Base-by-base conservation (phyloP, 2,329 filamentous ascomycete species). In the Aspergillus neoniger region DNA sequence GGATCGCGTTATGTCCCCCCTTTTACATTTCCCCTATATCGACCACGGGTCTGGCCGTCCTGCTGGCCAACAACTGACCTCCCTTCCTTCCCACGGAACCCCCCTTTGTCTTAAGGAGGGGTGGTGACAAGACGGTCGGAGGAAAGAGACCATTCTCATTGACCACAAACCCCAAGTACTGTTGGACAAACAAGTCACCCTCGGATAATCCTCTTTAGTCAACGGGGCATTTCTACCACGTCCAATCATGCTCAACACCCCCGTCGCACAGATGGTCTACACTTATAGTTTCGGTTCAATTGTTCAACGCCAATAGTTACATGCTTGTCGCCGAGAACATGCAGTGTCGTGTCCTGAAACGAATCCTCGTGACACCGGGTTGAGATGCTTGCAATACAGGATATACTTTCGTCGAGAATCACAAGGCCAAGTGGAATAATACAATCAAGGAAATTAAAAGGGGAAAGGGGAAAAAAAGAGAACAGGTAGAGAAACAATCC, bases 311-410 rank as follows among this genome's bases (percentile, higher is more conserved):
- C 63, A 66, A 62, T 66, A 66, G 62, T 63, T 65, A 65, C 60
- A 66, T 66, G 64, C 63, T 59, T 59, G 57, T 66, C 67, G 59
- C 65, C 64, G 66, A 64, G 55, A 65, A 61, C 57, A 64, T 63
- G 61, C 55, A 62, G 60, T 62, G 60, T 62, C 60, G 62, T 63
- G 56, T 59, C 59, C 62, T 54, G 63, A 59, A 65, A 63, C 60
- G 60, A 64, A 36, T 48, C 48, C 55, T 57, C 62, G 55, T 64
- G 60, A 60, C 65, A 61, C 59, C 55, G 43, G 55, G 53, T 52
- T 49, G 58, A 49, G 53, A 63, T 64, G 59, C 38, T 58, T 47
- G 57, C 59, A 61, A 60, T 58, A 64, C 60, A 63, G 17, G 60
- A 59, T 62, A 65, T 65, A 64, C 57, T 44, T 63, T 67, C 60